Conservation (phyloP, 2,329 filamentous ascomycete genomes). For the Kalmusia sp. region DNA sequence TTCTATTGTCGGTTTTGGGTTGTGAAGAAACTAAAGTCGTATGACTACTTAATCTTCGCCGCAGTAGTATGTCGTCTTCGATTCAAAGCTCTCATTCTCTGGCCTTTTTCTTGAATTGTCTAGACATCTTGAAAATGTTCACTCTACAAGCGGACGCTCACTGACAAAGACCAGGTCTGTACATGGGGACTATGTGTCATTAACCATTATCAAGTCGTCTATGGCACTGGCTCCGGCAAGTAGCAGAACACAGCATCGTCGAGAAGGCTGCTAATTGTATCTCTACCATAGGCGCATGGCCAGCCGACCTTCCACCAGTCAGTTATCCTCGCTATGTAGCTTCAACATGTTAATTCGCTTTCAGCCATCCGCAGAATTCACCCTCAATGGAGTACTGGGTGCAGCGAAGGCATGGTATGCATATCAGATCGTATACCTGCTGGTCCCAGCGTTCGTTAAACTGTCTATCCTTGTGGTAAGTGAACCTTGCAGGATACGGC, state of each 20-base stretch:
- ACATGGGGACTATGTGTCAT: constrained; percentile 37
- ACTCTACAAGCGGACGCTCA: background rate
- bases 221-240: constrained; percentile 25
- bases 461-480: constrained; percentile 27
- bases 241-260: background rate
- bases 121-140: no score
- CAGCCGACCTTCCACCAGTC: constrained; percentile 9
- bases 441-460: constrained; percentile 31
- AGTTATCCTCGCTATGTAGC: background rate
- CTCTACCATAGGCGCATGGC: background rate
- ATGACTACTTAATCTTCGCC: constrained; percentile 30
- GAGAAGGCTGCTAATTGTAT: background rate
- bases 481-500: background rate
- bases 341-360: background rate
- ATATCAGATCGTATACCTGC: constrained; percentile 35
- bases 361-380: constrained; percentile 10
- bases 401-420: constrained; percentile 31
- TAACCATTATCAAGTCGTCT: constrained; percentile 36
- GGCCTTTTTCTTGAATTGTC: background rate
- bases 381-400: constrained; percentile 6
- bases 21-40: constrained; percentile 27
- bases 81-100: background rate
- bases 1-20: constrained; percentile 36
- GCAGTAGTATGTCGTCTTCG: constrained; percentile 24
- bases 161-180: constrained; percentile 18